phyloP scores from a whole-genome alignment of 352 stramenopile species.

The Phytopythium mirpurense region DNA sequence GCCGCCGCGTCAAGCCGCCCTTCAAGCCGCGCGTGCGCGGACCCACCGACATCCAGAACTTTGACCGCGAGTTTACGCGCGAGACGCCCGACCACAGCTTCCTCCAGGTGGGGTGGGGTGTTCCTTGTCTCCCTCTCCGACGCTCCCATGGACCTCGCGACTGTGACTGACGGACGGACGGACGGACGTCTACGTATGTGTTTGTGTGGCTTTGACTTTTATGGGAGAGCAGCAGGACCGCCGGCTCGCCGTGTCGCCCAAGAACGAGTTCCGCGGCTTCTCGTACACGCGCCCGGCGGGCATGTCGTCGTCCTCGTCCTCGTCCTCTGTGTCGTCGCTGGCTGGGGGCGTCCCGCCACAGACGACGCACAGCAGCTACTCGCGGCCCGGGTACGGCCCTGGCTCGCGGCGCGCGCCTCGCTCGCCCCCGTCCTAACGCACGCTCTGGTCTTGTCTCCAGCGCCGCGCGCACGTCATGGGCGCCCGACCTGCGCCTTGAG shows the following conservation, averaged over 20 bases:
- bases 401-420: neutral
- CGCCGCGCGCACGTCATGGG: neutral
- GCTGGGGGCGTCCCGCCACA: neutral
- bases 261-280: slow-evolving; percentile 86
- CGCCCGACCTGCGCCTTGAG: neutral
- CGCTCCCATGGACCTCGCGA: too few relatives aligned
- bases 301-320: slow-evolving; percentile 2
- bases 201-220: neutral
- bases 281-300: slow-evolving; percentile 56
- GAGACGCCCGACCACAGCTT: slow-evolving; percentile 74
- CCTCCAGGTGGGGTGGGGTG: slow-evolving; percentile 25
- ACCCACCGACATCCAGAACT: slow-evolving; percentile 85
- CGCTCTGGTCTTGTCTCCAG: neutral
- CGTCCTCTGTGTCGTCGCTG: slow-evolving; percentile 3
- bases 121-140: slow-evolving; percentile 7
- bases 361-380: neutral
- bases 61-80: slow-evolving; percentile 86
- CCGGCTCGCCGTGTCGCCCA: slow-evolving; percentile 60
- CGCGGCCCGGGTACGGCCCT: slow-evolving; percentile 5
- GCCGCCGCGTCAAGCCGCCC: slow-evolving; percentile 67
- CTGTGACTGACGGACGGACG: too few relatives aligned
- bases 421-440: slow-evolving; percentile 3
- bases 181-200: neutral
- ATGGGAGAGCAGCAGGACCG: slow-evolving; percentile 52
- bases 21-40: slow-evolving; percentile 83